phyloP scores from a whole-genome alignment of 768 basidiomycete genomes.

The Leccinum arenicola region DNA sequence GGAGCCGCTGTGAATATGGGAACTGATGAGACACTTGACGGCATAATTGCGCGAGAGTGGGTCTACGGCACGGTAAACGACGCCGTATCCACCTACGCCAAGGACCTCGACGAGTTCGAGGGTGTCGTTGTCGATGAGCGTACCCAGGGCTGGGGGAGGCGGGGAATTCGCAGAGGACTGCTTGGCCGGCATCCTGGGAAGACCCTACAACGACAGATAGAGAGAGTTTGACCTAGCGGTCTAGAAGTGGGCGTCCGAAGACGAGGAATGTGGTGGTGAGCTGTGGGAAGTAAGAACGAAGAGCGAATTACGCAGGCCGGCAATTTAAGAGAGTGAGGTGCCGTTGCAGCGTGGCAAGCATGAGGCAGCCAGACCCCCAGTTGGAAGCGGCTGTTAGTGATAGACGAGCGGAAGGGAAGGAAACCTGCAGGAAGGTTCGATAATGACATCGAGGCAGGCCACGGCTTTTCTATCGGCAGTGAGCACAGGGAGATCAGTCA shows the following conservation, averaged over 20 bases:
- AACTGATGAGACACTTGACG: slow-evolving; percentile 84
- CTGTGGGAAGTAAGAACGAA: slow-evolving; percentile 27
- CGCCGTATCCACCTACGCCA: slow-evolving; percentile 92
- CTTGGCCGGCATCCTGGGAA: slow-evolving; percentile 31
- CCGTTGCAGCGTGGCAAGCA: slow-evolving; percentile 35
- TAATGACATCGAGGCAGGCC: slow-evolving; percentile 19
- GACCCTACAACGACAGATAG: slow-evolving; percentile 16
- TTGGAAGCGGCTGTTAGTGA: slow-evolving; percentile 31
- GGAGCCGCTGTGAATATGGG: slow-evolving; percentile 38
- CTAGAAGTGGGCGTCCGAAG: slow-evolving; percentile 21
- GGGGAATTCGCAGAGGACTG: slow-evolving; percentile 39
- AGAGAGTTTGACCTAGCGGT: slow-evolving; percentile 22
- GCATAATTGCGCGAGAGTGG: slow-evolving; percentile 62
- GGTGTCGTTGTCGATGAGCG: slow-evolving; percentile 76
- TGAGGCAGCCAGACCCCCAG: slow-evolving; percentile 34
- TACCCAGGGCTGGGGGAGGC: slow-evolving; percentile 58
- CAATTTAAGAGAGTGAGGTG: slow-evolving; percentile 32
- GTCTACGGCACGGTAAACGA: slow-evolving; percentile 86
- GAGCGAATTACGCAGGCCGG: slow-evolving; percentile 20
- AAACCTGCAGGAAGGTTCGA: slow-evolving; percentile 27
- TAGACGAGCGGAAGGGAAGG: slow-evolving; percentile 31
- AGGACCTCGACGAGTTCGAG: slow-evolving; percentile 85
- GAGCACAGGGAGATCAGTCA: slow-evolving; percentile 27
- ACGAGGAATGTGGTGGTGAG: slow-evolving; percentile 19
- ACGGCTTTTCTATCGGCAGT: slow-evolving; percentile 31